A percentile compares a stretch with the other conserved stretches of the same genome.
Evolutionary conservation across 2,329 filamentous ascomycete species (phyloP).

Genomic region (Talaromyces sp.): DNA sequence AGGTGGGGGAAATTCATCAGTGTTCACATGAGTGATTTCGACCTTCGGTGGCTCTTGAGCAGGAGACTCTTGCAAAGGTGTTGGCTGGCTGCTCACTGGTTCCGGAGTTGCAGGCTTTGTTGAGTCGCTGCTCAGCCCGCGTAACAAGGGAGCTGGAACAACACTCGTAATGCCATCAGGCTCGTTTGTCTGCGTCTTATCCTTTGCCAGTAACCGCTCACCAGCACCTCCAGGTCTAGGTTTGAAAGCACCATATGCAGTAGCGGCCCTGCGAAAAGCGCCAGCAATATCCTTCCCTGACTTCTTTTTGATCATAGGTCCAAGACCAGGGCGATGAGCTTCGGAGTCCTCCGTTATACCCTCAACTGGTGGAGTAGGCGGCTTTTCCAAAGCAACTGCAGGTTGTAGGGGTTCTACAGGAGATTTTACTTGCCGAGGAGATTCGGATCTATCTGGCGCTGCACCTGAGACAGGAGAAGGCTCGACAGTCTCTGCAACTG

Average conservation of each 20-base stretch:
- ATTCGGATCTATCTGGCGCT: neutral
- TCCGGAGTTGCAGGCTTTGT: constrained; percentile 22
- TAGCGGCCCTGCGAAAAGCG: constrained; percentile 74
- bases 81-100: constrained; percentile 18
- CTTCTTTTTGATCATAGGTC: constrained; percentile 85
- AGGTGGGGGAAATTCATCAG: constrained; percentile 27
- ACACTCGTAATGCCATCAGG: constrained; percentile 88
- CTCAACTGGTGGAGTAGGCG: neutral
- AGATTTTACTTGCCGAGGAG: constrained; percentile 22
- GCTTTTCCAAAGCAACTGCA: neutral
- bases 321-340: constrained; percentile 66
- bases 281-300: constrained; percentile 67
- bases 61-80: constrained; percentile 12
- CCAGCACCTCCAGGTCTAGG: constrained; percentile 82
- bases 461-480: neutral
- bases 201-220: constrained; percentile 64
- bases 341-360: constrained; percentile 26
- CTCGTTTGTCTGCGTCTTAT: constrained; percentile 57
- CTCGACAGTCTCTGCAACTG: neutral
- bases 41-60: constrained; percentile 30
- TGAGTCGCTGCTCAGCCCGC: constrained; percentile 38
- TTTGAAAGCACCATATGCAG: constrained; percentile 68
- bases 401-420: constrained; percentile 2
- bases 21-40: constrained; percentile 33
- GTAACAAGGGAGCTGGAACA: constrained; percentile 65